Conservation (phyloP, 2,329 filamentous ascomycete species). For the Capronia epimyces region DNA sequence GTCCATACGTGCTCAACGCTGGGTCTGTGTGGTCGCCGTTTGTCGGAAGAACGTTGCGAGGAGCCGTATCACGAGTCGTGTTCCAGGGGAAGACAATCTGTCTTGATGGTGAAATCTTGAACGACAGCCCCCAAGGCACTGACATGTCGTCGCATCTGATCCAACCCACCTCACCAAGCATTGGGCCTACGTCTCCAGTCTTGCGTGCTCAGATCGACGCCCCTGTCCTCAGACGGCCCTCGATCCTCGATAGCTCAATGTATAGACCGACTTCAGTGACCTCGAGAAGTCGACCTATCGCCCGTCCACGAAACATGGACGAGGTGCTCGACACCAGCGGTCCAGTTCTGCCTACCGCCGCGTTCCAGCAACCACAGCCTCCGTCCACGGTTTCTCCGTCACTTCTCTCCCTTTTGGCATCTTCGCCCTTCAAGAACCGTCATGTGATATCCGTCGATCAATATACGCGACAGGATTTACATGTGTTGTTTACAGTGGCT, state of each 20-base stretch:
- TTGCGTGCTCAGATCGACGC: conserved; percentile 37
- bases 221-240: conserved; percentile 32
- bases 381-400: conserved; percentile 53
- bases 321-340: conserved; percentile 23
- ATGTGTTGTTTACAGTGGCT: conserved; percentile 90
- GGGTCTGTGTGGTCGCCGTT: conserved; percentile 64
- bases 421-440: conserved; percentile 80
- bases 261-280: conserved; percentile 27
- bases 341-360: conserved; percentile 28
- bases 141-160: conserved; percentile 67
- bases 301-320: conserved; percentile 23
- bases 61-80: conserved; percentile 66
- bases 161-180: conserved; percentile 51
- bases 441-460: conserved; percentile 90
- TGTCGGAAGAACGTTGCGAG: conserved; percentile 61
- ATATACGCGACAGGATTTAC: conserved; percentile 80
- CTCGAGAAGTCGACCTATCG: conserved; percentile 22
- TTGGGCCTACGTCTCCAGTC: conserved; percentile 42
- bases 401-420: conserved; percentile 66
- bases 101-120: conserved; percentile 61
- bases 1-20: conserved; percentile 57
- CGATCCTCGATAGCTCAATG: conserved; percentile 11
- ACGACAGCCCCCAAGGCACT: conserved; percentile 56
- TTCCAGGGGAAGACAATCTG: conserved; percentile 71
- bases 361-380: conserved; percentile 40